These are phyloP conservation scores for Stellera chamaejasme DNA, from an alignment of 345 rosid species.

Conservation along the genomic window DNA sequence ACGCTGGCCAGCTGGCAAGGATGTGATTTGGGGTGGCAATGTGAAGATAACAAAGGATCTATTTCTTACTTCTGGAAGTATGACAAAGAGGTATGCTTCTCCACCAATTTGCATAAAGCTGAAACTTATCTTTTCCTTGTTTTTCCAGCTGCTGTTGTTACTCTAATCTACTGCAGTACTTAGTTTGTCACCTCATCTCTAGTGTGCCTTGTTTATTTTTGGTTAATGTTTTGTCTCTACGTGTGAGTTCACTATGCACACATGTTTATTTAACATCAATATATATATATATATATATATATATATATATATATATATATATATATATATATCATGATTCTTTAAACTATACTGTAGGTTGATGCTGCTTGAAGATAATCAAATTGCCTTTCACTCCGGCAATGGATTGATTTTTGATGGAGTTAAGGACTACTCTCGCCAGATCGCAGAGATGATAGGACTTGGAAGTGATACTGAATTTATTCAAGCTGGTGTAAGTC, in stretches of 20 bases:
- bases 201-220: constrained; percentile 2
- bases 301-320: too few relatives aligned
- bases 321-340: not conserved
- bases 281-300: too few relatives aligned
- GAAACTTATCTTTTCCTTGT: constrained; percentile 2
- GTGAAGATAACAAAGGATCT: constrained; percentile 93
- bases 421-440: constrained; percentile 91
- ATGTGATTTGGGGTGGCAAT: constrained; percentile 95
- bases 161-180: not conserved
- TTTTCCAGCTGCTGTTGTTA: not conserved
- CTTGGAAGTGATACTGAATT: constrained; percentile 86
- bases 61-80: constrained; percentile 94
- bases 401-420: constrained; percentile 84
- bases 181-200: not conserved
- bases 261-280: not conserved
- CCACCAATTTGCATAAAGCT: constrained; percentile 1
- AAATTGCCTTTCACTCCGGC: constrained; percentile 89
- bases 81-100: constrained; percentile 76
- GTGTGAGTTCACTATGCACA: not conserved
- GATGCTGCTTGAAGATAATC: constrained; percentile 98
- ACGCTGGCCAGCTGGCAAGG: constrained; percentile 92
- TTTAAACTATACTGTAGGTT: constrained; percentile 32
- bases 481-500: constrained; percentile 87
- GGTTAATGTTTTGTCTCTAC: not conserved
- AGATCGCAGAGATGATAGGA: constrained; percentile 96